phyloP scores from a whole-genome alignment of 495 filamentous ascomycete genomes.

The Amorphotheca resinae region DNA sequence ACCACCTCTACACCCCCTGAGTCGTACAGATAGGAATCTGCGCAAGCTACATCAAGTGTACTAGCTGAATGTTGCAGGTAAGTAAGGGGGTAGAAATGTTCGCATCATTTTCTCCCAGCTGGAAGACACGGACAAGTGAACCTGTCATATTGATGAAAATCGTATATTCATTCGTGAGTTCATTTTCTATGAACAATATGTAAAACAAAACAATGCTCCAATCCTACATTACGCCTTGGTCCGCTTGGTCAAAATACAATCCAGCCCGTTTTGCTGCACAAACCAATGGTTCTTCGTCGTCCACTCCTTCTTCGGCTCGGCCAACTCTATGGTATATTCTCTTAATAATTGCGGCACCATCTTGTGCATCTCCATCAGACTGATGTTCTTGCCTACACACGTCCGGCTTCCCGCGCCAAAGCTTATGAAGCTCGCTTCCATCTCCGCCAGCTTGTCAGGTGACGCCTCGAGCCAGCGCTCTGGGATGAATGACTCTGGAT shows the following conservation, averaged over 20 bases:
- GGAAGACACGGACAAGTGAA: too few species aligned
- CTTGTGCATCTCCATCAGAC: slow-evolving; percentile 52
- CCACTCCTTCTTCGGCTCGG: background rate
- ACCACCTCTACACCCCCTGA: too few species aligned
- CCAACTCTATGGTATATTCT: slow-evolving; percentile 32
- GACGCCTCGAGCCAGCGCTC: slow-evolving; percentile 39
- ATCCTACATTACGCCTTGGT: too few species aligned
- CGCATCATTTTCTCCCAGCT: too few species aligned
- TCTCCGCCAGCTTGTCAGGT: slow-evolving; percentile 11
- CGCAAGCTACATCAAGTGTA: too few species aligned
- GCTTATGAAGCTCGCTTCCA: slow-evolving; percentile 23
- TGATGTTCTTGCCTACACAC: slow-evolving; percentile 52
- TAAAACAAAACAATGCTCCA: too few species aligned
- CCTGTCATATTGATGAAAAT: too few species aligned
- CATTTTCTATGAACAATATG: too few species aligned
- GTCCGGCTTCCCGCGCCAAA: slow-evolving; percentile 50
- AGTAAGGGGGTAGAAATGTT: too few species aligned
- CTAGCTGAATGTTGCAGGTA: too few species aligned
- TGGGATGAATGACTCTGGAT: slow-evolving; percentile 30
- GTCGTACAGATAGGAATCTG: too few species aligned
- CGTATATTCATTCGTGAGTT: too few species aligned
- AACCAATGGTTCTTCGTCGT: background rate
- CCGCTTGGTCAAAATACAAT: slow-evolving; percentile 6
- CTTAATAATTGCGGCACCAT: slow-evolving; percentile 48
- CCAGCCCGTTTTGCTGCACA: slow-evolving; percentile 1